Evolutionary conservation across 495 filamentous ascomycete genomes (phyloP), one percentile per base, ranked within the genome.

Genomic region (Hyphodiscus hymeniophilus): DNA sequence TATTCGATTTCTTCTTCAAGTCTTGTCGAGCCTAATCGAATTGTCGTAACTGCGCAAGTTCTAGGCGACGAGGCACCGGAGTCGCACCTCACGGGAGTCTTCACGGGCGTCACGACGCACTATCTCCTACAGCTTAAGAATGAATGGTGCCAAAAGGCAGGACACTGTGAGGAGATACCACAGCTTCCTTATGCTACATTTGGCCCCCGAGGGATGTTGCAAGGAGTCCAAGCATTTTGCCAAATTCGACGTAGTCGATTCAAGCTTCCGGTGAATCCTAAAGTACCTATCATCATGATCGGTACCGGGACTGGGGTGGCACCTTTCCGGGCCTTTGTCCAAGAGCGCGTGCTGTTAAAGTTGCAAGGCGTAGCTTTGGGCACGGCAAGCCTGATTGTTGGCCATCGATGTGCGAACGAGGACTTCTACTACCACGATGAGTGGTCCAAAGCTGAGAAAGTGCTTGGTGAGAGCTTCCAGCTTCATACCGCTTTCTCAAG

Each of bases 381-480:
- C 7, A 32, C 7, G 30, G 13, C 13, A 13, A 5, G 48, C 1
- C 63, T 86, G 0, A 66, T 89, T 50, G 89, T 82, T 47, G 85
- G 85, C 0, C 78, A 75, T 23, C 74, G 85, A 0, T 81, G 76
- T 45, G 59, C 62, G 7, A 59, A 61, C 1, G 13, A 13, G 7
- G 85, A 88, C 53, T 87, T 67, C 59, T 83, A 80, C 58, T 89
- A 85, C 58, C 62, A 66, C 22, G 66, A 74, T 3, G 85, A 88
- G 46, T 82, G 80, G 45, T 59, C 2, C 15, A 10, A 20, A 7
- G 49, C 2, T 24, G 13, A 32, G 13, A 32, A 32, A 13, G 13
- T 7, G 30, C 30, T 32, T 7, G 30, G 30, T 7, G 30, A 32
- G 7, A 32, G 13, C 7, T 32, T 32, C 30, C 7, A 32, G 13